Conservation (phyloP, 805 yeast species). For the Kazachstania viticola region DNA sequence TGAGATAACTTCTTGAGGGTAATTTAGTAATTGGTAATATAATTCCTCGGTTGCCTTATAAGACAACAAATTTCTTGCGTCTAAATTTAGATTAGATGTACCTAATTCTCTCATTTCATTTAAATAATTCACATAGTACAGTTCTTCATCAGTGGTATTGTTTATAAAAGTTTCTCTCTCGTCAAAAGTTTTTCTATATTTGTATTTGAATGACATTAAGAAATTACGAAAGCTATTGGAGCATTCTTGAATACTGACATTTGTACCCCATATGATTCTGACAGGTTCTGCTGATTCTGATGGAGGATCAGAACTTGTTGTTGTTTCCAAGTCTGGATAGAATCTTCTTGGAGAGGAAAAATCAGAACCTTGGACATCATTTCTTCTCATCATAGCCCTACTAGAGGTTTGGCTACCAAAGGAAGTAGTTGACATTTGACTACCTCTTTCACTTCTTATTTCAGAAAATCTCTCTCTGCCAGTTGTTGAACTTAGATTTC, state of each 20-base stretch:
- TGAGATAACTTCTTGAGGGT: slow-evolving; percentile 94
- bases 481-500: slow-evolving; percentile 5
- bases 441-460: slow-evolving; percentile 33
- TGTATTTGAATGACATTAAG: slow-evolving; percentile 70
- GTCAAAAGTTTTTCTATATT: slow-evolving; percentile 47
- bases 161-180: slow-evolving; percentile 25
- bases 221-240: slow-evolving; percentile 71
- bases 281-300: slow-evolving; percentile 55
- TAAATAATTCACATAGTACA: slow-evolving; percentile 63
- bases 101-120: slow-evolving; percentile 70
- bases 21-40: slow-evolving; percentile 76
- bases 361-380: slow-evolving; percentile 68
- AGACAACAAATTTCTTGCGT: slow-evolving; percentile 66
- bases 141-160: slow-evolving; percentile 52
- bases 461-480: slow-evolving; percentile 29
- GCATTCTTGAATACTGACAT: slow-evolving; percentile 85
- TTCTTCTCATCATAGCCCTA: slow-evolving; percentile 50
- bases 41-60: slow-evolving; percentile 66
- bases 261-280: slow-evolving; percentile 97
- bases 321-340: slow-evolving; percentile 15
- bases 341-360: slow-evolving; percentile 64
- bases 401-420: slow-evolving; percentile 29
- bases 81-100: slow-evolving; percentile 72
- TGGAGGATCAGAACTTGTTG: slow-evolving; percentile 22
- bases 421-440: slow-evolving; percentile 10